Percentiles rank a stretch among this genome's conserved stretches.
These are phyloP conservation scores for Pholiota adiposa DNA, from an alignment of 1,284 basidiomycete species.

Conservation along the genomic window DNA sequence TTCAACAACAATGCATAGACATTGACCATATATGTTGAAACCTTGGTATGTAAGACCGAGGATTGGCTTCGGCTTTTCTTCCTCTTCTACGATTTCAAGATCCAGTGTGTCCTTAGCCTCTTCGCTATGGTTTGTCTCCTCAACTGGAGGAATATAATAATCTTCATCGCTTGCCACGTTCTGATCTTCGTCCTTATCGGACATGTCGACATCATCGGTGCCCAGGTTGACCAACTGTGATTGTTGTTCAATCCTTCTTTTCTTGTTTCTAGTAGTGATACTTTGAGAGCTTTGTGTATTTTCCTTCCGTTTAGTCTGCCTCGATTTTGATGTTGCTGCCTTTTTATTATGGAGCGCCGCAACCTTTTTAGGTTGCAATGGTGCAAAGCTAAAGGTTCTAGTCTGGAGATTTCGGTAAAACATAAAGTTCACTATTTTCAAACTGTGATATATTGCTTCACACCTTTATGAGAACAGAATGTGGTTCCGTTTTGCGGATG, in stretches of 20 bases:
- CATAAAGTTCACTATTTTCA: too few relatives aligned
- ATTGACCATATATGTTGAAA: constrained; percentile 68
- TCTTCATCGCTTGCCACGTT: constrained; percentile 1
- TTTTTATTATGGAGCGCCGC: constrained; percentile 13
- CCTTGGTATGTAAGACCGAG: constrained; percentile 68
- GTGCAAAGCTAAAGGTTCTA: constrained; percentile 56
- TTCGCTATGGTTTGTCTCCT: constrained; percentile 1
- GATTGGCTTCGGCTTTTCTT: constrained; percentile 71
- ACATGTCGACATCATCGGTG: constrained; percentile 13
- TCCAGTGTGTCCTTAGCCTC: background rate
- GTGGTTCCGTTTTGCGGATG: constrained; percentile 74
- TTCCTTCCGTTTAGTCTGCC: constrained; percentile 30
- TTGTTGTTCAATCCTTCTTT: constrained; percentile 26
- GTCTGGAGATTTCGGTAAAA: constrained; percentile 42
- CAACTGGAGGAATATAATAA: constrained; percentile 10
- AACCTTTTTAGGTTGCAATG: constrained; percentile 19
- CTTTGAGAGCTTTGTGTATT: constrained; percentile 2
- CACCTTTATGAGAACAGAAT: constrained; percentile 77
- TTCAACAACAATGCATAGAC: constrained; percentile 78
- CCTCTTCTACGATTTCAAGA: constrained; percentile 56
- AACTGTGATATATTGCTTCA: too few relatives aligned
- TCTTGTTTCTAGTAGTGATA: constrained; percentile 17
- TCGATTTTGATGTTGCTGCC: constrained; percentile 27
- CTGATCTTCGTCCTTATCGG: background rate
- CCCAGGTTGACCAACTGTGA: background rate